Conservation (phyloP, 73 alveolate genomes). For the Breviolum minutum region DNA sequence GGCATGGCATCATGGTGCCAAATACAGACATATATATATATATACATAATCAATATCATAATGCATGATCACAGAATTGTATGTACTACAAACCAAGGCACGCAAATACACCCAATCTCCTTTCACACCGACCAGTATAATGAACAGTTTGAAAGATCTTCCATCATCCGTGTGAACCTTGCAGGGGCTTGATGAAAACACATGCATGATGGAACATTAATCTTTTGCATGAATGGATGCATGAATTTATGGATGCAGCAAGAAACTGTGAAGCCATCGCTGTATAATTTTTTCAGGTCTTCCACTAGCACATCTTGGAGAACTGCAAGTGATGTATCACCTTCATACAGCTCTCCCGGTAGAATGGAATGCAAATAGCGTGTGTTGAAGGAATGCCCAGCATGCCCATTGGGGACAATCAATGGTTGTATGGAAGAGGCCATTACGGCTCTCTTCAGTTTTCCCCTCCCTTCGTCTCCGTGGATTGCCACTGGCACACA, state of each 20-base stretch:
- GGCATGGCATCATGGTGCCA: no score
- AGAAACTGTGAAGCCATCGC: background rate
- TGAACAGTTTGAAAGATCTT: background rate
- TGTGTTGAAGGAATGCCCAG: slow-evolving; percentile 9
- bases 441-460: background rate
- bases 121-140: slow-evolving; percentile 1
- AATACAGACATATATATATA: no score
- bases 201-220: background rate
- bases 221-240: background rate
- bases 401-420: background rate
- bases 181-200: no score
- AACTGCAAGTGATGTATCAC: background rate
- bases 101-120: background rate
- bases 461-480: slow-evolving; percentile 27
- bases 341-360: slow-evolving; percentile 20
- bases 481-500: background rate
- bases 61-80: no score
- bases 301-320: background rate
- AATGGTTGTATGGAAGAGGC: slow-evolving; percentile 1
- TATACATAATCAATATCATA: no score
- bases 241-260: background rate
- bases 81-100: no score
- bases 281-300: background rate
- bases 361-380: background rate
- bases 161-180: background rate